Evolutionary conservation across 2,329 filamentous ascomycete genomes (phyloP).

Genomic region (Xylogone sp.): DNA sequence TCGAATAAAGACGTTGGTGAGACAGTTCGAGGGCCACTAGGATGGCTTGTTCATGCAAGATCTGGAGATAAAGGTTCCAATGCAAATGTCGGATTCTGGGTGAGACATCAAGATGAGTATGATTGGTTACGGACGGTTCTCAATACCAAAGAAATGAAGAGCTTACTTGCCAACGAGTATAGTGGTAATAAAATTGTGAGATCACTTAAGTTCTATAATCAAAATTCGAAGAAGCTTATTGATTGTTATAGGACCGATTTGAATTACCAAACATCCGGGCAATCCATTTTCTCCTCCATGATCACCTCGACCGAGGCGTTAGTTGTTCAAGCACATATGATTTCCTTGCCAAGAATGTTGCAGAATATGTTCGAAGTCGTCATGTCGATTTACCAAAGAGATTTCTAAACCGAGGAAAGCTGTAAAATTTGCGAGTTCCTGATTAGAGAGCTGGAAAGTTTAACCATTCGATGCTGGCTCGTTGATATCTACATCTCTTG

Average conservation of each 20-base stretch:
- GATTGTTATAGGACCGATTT: slow-evolving; percentile 15
- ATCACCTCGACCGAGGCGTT: slow-evolving; percentile 30
- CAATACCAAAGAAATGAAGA: slow-evolving; percentile 13
- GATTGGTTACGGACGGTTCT: slow-evolving; percentile 29
- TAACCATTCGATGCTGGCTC: not conserved
- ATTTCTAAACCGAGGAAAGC: slow-evolving; percentile 15
- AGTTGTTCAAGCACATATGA: slow-evolving; percentile 15
- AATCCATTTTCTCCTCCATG: slow-evolving; percentile 27
- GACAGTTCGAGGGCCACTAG: slow-evolving; percentile 7
- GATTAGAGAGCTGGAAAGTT: too few species aligned
- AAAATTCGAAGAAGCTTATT: slow-evolving; percentile 22
- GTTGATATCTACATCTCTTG: slow-evolving; percentile 19
- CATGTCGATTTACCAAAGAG: slow-evolving; percentile 16
- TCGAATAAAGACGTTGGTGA: not conserved
- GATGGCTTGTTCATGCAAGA: slow-evolving; percentile 8
- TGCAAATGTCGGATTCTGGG: slow-evolving; percentile 36
- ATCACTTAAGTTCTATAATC: slow-evolving; percentile 19
- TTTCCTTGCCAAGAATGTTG: slow-evolving; percentile 18
- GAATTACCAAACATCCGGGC: slow-evolving; percentile 19
- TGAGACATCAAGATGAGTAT: slow-evolving; percentile 33
- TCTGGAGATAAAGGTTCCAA: slow-evolving; percentile 33
- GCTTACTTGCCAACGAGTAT: slow-evolving; percentile 18
- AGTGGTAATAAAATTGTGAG: slow-evolving; percentile 22
- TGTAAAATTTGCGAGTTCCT: slow-evolving; percentile 7
- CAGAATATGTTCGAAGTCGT: slow-evolving; percentile 13